phyloP scores from a whole-genome alignment of 73 alveolate genomes.

The Paramecium biaurelia region DNA sequence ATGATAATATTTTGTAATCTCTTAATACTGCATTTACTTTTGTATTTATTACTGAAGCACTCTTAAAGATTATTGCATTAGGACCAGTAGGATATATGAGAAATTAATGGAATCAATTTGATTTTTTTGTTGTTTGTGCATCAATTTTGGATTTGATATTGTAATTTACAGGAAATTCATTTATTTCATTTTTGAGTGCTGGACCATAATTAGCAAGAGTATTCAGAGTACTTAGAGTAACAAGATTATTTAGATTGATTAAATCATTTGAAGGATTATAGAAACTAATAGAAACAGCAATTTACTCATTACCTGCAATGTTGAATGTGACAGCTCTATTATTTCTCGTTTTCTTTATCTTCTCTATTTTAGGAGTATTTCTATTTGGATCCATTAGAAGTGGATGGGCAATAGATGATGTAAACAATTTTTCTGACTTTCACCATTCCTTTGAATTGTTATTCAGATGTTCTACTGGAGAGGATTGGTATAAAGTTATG shows the following conservation, averaged over 20 bases:
- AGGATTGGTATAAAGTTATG: constrained; percentile 91
- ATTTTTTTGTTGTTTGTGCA: constrained; percentile 84
- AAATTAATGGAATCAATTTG: constrained; percentile 89
- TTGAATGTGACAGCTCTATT: constrained; percentile 88
- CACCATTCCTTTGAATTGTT: constrained; percentile 82
- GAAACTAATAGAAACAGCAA: constrained; percentile 72
- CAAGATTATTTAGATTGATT: constrained; percentile 76
- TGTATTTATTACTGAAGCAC: constrained; percentile 78
- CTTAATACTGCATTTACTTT: constrained; percentile 71
- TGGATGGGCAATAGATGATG: constrained; percentile 69
- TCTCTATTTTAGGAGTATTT: constrained; percentile 91
- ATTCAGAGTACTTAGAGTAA: constrained; percentile 72
- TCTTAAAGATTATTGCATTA: constrained; percentile 77
- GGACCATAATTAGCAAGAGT: constrained; percentile 86
- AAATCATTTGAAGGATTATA: constrained; percentile 74
- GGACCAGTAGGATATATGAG: constrained; percentile 77
- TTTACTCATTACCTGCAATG: constrained; percentile 92
- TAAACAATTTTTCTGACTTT: constrained; percentile 81
- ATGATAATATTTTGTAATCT: constrained; percentile 48
- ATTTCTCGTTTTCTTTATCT: constrained; percentile 86
- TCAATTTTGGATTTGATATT: constrained; percentile 79
- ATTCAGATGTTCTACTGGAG: constrained; percentile 95
- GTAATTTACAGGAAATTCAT: constrained; percentile 70
- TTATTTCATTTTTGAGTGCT: constrained; percentile 74
- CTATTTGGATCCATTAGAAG: constrained; percentile 69